Percentiles rank a stretch among this genome's conserved stretches.
Conservation (phyloP, 2,329 filamentous ascomycete genomes). For the Ascosphaera pollenicola region DNA sequence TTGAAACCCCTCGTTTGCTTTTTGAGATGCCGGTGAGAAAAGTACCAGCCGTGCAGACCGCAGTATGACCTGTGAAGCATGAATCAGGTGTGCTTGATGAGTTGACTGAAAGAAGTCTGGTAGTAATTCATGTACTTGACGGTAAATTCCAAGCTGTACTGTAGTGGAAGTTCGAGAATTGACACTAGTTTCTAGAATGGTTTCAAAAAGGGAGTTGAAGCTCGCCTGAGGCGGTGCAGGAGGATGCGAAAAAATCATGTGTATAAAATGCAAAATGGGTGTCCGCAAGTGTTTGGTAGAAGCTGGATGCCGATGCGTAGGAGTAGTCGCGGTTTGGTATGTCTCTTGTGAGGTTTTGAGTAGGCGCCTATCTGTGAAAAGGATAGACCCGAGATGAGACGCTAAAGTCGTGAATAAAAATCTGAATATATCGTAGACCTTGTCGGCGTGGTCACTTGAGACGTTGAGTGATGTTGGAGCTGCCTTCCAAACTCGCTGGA, state of each 20-base stretch:
- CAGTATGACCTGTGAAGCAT: not conserved
- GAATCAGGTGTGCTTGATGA: conserved; percentile 3
- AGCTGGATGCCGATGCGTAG: conserved; percentile 12
- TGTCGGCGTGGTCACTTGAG: conserved; percentile 9
- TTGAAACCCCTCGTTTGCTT: not conserved
- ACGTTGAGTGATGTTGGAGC: conserved; percentile 18
- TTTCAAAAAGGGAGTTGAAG: conserved; percentile 11
- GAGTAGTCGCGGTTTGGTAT: conserved; percentile 23
- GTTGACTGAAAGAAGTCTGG: conserved; percentile 5
- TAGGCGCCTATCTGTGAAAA: conserved; percentile 28
- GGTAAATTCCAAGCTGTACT: conserved; percentile 16
- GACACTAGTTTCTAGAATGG: conserved; percentile 14
- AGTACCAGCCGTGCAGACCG: not conserved
- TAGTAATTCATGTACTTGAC: conserved; percentile 15
- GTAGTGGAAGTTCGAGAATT: conserved; percentile 14
- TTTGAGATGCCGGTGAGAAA: not conserved
- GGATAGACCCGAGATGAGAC: conserved; percentile 25
- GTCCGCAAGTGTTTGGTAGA: conserved; percentile 12
- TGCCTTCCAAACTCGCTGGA: conserved; percentile 50
- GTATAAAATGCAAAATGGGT: conserved; percentile 19
- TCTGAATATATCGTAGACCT: conserved; percentile 26
- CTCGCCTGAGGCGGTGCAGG: conserved; percentile 7
- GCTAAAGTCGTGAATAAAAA: conserved; percentile 30
- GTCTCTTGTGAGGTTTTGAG: conserved; percentile 32
- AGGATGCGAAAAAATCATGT: conserved; percentile 11